phyloP scores from a whole-genome alignment of 805 yeast species.

The Starmerella bombicola region DNA sequence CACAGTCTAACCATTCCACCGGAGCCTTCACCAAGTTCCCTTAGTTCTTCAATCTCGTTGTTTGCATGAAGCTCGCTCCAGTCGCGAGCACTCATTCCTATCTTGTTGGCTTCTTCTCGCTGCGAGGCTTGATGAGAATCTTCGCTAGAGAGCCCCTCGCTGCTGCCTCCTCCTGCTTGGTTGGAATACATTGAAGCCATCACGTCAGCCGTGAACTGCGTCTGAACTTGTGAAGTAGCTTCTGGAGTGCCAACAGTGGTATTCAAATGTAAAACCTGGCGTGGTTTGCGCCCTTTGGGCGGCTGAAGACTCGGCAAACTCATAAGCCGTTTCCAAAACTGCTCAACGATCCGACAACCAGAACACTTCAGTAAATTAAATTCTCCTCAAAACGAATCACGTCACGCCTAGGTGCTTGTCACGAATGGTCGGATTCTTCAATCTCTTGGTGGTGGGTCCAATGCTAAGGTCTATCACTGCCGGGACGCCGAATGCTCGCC shows the following conservation, averaged over 20 bases:
- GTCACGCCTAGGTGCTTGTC: too few relatives aligned
- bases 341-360: too few relatives aligned
- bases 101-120: not conserved
- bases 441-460: too few relatives aligned
- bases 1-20: constrained; percentile 88
- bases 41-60: constrained; percentile 47
- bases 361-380: too few relatives aligned
- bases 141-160: not conserved
- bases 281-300: constrained; percentile 18
- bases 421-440: too few relatives aligned
- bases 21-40: constrained; percentile 80
- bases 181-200: constrained; percentile 13
- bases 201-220: constrained; percentile 19
- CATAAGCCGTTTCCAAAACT: too few relatives aligned
- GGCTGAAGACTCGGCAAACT: constrained; percentile 21
- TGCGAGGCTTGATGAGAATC: not conserved
- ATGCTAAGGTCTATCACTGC: too few relatives aligned
- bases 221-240: constrained; percentile 4
- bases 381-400: too few relatives aligned
- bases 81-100: constrained; percentile 16
- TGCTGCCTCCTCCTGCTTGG: not conserved
- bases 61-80: constrained; percentile 15
- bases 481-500: too few relatives aligned
- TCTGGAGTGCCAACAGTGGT: constrained; percentile 7
- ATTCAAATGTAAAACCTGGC: constrained; percentile 16